Conservation (phyloP, 2,329 filamentous ascomycete species). For the Phoma sp. region DNA sequence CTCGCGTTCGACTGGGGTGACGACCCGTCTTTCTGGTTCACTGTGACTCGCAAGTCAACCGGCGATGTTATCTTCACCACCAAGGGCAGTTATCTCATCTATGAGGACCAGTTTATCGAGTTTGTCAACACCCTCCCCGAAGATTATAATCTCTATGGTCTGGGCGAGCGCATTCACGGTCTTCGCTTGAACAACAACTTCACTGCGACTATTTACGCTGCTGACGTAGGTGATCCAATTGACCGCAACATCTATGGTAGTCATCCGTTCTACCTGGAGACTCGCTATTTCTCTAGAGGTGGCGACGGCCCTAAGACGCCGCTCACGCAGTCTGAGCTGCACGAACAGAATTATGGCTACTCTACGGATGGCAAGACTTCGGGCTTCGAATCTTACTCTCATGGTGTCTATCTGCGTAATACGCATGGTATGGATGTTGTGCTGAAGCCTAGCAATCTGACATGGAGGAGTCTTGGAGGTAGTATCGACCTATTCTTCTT, state of each 20-base stretch:
- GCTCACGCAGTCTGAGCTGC: conserved; percentile 59
- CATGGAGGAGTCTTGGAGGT: conserved; percentile 77
- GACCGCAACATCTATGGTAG: conserved; percentile 74
- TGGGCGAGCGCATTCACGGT: conserved; percentile 75
- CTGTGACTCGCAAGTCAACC: conserved; percentile 61
- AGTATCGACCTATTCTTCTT: conserved; percentile 82
- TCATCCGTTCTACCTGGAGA: conserved; percentile 82
- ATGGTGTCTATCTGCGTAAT: conserved; percentile 80
- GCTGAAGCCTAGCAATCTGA: conserved; percentile 67
- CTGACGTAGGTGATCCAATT: conserved; percentile 70
- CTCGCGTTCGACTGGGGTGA: conserved; percentile 61
- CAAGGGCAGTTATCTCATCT: conserved; percentile 67
- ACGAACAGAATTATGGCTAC: conserved; percentile 11
- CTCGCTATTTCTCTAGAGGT: conserved; percentile 70
- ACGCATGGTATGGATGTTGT: conserved; percentile 77
- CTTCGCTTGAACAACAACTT: conserved; percentile 75
- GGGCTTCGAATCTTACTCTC: conserved; percentile 70
- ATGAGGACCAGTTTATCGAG: conserved; percentile 79
- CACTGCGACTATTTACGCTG: conserved; percentile 71
- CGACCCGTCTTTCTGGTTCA: conserved; percentile 63
- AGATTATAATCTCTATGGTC: conserved; percentile 76
- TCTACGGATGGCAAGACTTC: conserved; percentile 39
- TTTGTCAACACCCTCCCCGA: conserved; percentile 70
- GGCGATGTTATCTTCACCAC: conserved; percentile 74
- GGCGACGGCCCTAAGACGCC: conserved; percentile 57